Evolutionary conservation across 2,329 filamentous ascomycete genomes (phyloP).

Genomic region (Aspergillus eucalypticola): DNA sequence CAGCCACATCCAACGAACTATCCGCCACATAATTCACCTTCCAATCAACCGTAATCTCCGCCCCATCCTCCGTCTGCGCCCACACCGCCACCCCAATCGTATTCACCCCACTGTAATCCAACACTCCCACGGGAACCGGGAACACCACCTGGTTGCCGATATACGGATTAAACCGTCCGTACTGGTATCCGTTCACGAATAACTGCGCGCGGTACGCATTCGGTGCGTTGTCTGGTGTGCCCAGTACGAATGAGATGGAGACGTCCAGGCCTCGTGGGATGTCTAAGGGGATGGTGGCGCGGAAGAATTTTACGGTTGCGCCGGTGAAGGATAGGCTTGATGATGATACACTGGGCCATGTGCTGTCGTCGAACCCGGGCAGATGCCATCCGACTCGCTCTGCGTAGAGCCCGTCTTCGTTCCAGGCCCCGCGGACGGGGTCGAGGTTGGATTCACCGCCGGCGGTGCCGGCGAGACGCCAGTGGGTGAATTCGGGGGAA

Average conservation of each 20-base stretch:
- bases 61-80: slow-evolving; percentile 58
- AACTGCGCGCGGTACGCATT: slow-evolving; percentile 55
- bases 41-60: slow-evolving; percentile 53
- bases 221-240: slow-evolving; percentile 41
- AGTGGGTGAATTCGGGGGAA: slow-evolving; percentile 53
- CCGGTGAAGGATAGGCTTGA: slow-evolving; percentile 44
- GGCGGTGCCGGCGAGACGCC: slow-evolving; percentile 61
- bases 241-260: slow-evolving; percentile 57
- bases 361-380: slow-evolving; percentile 54
- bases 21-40: slow-evolving; percentile 56
- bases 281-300: slow-evolving; percentile 53
- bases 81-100: slow-evolving; percentile 60
- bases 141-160: slow-evolving; percentile 63
- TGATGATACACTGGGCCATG: slow-evolving; percentile 36
- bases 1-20: slow-evolving; percentile 53
- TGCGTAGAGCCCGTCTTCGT: slow-evolving; percentile 60
- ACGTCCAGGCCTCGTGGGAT: slow-evolving; percentile 57
- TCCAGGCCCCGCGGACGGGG: slow-evolving; percentile 56
- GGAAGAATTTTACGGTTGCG: slow-evolving; percentile 59
- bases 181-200: slow-evolving; percentile 68
- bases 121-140: slow-evolving; percentile 60
- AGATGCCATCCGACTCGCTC: slow-evolving; percentile 62
- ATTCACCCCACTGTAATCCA: slow-evolving; percentile 61
- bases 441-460: slow-evolving; percentile 56
- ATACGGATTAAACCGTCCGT: slow-evolving; percentile 60